Evolutionary conservation across 306 rosid species (phyloP).

Genomic region (Aeschynomene evenia): DNA sequence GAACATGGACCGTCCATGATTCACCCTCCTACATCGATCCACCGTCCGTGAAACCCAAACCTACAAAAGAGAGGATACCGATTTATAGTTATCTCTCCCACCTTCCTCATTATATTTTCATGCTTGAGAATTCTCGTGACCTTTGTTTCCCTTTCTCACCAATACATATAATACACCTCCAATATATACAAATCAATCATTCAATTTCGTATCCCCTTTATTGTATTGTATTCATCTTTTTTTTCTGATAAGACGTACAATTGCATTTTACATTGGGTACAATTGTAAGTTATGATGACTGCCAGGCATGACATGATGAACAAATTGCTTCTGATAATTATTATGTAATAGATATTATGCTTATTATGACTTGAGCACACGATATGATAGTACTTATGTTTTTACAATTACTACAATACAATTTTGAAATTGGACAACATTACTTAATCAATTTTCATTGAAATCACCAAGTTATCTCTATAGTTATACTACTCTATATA

Average conservation of each 20-base stretch:
- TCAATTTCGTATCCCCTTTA: not conserved
- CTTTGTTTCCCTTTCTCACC: not conserved
- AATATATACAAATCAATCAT: not conserved
- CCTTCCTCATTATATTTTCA: not conserved
- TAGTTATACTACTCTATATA: not conserved
- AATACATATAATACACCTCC: not conserved
- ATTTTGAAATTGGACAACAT: not conserved
- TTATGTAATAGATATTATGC: too few species aligned
- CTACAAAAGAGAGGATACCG: not conserved
- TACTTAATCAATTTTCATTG: not conserved
- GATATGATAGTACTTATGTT: too few species aligned
- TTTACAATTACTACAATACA: too few species aligned
- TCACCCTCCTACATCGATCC: not conserved
- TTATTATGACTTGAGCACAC: too few species aligned
- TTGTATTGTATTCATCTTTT: not conserved
- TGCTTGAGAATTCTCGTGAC: slow-evolving; percentile 8
- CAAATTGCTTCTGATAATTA: too few species aligned
- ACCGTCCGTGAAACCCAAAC: not conserved
- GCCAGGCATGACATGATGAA: too few species aligned
- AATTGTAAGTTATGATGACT: too few species aligned
- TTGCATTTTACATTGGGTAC: not conserved
- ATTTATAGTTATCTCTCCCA: not conserved
- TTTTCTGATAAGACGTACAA: not conserved
- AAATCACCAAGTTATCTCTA: not conserved
- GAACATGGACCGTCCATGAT: slow-evolving; percentile 3